Conservation (phyloP, 1,284 basidiomycete species). For the Albatrellus sp. region DNA sequence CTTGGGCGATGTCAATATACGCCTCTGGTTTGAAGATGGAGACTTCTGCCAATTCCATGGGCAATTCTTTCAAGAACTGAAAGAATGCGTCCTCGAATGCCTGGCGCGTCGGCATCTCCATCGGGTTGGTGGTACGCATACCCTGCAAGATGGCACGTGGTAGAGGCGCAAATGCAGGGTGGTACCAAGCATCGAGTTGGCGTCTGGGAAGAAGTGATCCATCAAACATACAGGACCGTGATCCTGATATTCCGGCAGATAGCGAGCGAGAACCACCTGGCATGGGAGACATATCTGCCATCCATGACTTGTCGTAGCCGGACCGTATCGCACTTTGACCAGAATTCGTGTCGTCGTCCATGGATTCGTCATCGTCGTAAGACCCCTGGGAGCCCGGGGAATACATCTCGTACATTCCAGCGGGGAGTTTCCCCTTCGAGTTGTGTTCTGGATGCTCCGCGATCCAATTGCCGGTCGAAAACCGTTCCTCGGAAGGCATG, state of each 20-base stretch:
- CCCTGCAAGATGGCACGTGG: conserved; percentile 36
- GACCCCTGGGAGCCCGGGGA: conserved; percentile 11
- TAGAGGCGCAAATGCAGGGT: conserved; percentile 45
- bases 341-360: conserved; percentile 2
- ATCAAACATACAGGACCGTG: conserved; percentile 6
- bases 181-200: conserved; percentile 38
- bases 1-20: conserved; percentile 39
- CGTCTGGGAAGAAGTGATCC: conserved; percentile 4
- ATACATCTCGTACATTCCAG: conserved; percentile 8
- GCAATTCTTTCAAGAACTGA: conserved; percentile 38
- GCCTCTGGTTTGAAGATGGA: conserved; percentile 40
- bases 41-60: conserved; percentile 45
- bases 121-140: conserved; percentile 33
- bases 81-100: conserved; percentile 38
- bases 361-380: conserved; percentile 11
- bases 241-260: conserved; percentile 2
- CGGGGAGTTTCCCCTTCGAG: conserved; percentile 6
- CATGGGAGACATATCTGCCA: background rate
- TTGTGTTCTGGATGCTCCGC: conserved; percentile 11
- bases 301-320: background rate
- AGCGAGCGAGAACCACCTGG: background rate
- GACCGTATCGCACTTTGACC: background rate
- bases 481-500: conserved; percentile 16
- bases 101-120: conserved; percentile 46
- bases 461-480: conserved; percentile 13